These are phyloP conservation scores for Penicillium vulpinum DNA, from an alignment of 2,329 filamentous ascomycete species.

Conservation along the genomic window DNA sequence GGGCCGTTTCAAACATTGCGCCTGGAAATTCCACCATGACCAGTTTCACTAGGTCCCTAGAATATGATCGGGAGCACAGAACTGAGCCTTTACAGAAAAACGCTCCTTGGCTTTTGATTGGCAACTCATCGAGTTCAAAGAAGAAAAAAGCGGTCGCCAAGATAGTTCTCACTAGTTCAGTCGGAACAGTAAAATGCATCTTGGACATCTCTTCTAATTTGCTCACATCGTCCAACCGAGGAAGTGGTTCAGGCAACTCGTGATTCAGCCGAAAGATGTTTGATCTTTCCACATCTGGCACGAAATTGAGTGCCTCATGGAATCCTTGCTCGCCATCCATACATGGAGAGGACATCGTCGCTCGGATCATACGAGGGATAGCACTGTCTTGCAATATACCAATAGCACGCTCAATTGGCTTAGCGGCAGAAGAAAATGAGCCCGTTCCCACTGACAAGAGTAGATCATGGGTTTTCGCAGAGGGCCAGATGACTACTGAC, in stretches of 20 bases:
- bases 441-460: slow-evolving; percentile 25
- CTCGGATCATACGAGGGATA: slow-evolving; percentile 18
- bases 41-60: neutral
- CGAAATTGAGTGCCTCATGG: slow-evolving; percentile 16
- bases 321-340: slow-evolving; percentile 21
- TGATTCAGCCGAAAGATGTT: slow-evolving; percentile 12
- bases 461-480: slow-evolving; percentile 13
- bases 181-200: no score
- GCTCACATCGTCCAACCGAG: slow-evolving; percentile 13
- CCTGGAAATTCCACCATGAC: neutral
- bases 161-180: no score
- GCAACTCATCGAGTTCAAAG: slow-evolving; percentile 20
- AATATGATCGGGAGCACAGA: slow-evolving; percentile 10
- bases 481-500: slow-evolving; percentile 22
- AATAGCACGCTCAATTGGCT: neutral
- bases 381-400: slow-evolving; percentile 5
- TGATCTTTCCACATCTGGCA: neutral
- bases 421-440: neutral
- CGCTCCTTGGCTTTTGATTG: slow-evolving; percentile 6
- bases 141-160: slow-evolving; percentile 17
- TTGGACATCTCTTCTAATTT: neutral
- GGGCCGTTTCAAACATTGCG: slow-evolving; percentile 1
- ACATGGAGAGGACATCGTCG: slow-evolving; percentile 20
- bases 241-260: neutral
- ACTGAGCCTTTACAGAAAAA: slow-evolving; percentile 20